Percentiles rank a stretch among this genome's conserved stretches.
These are phyloP conservation scores for Rhodomyrtus tomentosa DNA, from an alignment of 345 rosid species.

Conservation along the genomic window DNA sequence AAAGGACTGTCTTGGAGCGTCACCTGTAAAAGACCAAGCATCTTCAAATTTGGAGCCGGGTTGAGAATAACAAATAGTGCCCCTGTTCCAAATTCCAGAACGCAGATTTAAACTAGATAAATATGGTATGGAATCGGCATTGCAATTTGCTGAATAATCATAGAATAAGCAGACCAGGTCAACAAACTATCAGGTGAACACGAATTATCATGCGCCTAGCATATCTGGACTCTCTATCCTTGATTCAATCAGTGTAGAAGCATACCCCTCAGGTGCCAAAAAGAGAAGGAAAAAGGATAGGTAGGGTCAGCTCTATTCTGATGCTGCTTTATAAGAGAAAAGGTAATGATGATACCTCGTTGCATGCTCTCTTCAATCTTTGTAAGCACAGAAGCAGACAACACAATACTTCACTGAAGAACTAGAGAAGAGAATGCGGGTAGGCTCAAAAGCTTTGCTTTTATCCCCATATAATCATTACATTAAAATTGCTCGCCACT, in stretches of 20 bases:
- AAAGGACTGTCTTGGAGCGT: background rate
- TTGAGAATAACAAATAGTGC: constrained; percentile 74
- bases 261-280: background rate
- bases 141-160: background rate
- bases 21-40: constrained; percentile 97
- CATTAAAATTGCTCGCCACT: background rate
- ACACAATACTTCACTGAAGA: background rate
- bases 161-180: background rate
- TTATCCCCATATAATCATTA: background rate
- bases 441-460: background rate
- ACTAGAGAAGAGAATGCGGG: background rate
- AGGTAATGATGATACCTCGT: background rate
- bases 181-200: background rate
- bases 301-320: background rate
- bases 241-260: background rate
- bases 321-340: background rate
- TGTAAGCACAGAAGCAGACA: background rate
- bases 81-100: constrained; percentile 35
- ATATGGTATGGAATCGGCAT: background rate
- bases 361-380: background rate
- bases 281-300: background rate
- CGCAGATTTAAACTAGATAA: background rate
- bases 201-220: background rate
- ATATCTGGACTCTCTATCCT: background rate
- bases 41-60: constrained; percentile 79